These are phyloP conservation scores for Ceratocystis albifundus DNA, from an alignment of 2,329 filamentous ascomycete species.

Conservation along the genomic window DNA sequence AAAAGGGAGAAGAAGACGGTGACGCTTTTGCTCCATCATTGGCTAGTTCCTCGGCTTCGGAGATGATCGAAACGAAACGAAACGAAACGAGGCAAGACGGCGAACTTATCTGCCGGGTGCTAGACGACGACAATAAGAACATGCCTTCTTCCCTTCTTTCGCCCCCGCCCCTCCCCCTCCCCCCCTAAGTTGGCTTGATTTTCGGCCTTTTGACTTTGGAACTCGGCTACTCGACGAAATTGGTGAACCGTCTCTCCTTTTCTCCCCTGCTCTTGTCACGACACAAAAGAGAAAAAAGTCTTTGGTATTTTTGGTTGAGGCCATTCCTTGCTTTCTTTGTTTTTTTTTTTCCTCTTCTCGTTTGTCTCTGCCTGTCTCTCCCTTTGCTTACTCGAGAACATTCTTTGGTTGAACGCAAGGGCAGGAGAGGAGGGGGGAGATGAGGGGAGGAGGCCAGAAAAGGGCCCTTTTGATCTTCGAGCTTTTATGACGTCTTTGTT, in stretches of 20 bases:
- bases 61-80: constrained; percentile 1
- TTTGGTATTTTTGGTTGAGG: background rate
- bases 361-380: background rate
- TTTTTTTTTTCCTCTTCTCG: background rate
- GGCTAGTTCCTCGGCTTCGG: background rate
- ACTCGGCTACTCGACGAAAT: background rate
- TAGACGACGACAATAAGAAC: background rate
- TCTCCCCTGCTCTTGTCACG: background rate
- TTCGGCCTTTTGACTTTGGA: background rate
- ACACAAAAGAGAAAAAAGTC: background rate
- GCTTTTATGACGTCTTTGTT: background rate
- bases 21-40: background rate
- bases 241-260: background rate
- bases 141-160: no score
- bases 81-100: background rate
- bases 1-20: background rate
- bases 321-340: background rate
- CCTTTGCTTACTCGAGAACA: background rate
- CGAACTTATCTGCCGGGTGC: background rate
- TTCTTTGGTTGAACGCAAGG: background rate
- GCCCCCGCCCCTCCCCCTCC: no score
- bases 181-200: background rate
- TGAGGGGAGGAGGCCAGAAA: background rate
- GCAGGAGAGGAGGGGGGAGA: background rate
- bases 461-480: background rate